A percentile compares a stretch with the other conserved stretches of the same genome.
phyloP scores from a whole-genome alignment of 2,329 filamentous ascomycete genomes.

The Seiridium cupressi region DNA sequence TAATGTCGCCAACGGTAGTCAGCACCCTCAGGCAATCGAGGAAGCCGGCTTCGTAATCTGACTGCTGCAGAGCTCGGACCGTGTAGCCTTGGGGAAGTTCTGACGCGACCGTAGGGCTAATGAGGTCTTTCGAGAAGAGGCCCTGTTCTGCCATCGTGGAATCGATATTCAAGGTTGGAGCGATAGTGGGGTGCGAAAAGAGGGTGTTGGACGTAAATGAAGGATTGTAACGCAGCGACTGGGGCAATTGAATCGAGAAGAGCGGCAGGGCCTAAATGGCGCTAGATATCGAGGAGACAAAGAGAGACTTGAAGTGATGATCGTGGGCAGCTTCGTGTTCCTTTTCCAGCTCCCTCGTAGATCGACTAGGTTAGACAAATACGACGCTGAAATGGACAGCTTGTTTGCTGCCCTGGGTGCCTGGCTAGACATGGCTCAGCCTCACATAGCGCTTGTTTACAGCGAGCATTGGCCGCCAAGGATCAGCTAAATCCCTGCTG shows the following conservation, averaged over 20 bases:
- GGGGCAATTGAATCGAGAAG: not conserved
- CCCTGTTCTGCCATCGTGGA: conserved; percentile 45
- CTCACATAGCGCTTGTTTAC: too few relatives aligned
- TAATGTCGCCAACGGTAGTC: conserved; percentile 88
- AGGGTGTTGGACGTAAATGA: not conserved
- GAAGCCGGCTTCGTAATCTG: conserved; percentile 80
- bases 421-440: too few relatives aligned
- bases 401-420: not conserved
- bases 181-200: not conserved
- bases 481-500: too few relatives aligned
- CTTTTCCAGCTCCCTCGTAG: too few relatives aligned
- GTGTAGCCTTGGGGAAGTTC: conserved; percentile 78
- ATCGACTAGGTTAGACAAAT: not conserved
- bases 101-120: conserved; percentile 71
- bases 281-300: not conserved
- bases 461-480: too few relatives aligned
- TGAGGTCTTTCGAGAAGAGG: conserved; percentile 75
- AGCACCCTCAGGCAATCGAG: conserved; percentile 88
- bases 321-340: too few relatives aligned
- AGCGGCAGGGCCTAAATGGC: not conserved
- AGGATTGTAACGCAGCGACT: not conserved
- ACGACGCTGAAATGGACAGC: not conserved
- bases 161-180: not conserved
- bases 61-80: conserved; percentile 74
- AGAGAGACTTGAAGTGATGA: not conserved